Conservation (phyloP, 805 yeast genomes). For the Ogataea nitratoaversa region DNA sequence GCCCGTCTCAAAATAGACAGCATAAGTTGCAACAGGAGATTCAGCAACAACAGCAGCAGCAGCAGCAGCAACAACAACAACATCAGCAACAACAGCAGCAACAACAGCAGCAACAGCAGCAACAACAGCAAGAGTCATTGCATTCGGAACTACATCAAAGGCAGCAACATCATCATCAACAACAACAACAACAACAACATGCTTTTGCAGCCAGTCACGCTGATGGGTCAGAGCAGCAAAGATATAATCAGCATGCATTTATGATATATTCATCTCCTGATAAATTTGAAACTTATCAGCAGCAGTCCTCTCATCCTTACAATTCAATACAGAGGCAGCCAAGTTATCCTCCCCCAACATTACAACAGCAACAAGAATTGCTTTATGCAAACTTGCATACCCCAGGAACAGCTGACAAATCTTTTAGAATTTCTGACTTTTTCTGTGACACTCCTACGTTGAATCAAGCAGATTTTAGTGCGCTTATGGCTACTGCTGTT, state of each 20-base stretch:
- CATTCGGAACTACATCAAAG: constrained; percentile 3
- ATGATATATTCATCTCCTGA: constrained; percentile 17
- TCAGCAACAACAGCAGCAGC: constrained; percentile 6
- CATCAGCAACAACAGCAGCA: constrained; percentile 4
- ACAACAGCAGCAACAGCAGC: constrained; percentile 4
- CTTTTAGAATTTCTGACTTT: constrained; percentile 19
- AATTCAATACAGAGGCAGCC: background rate
- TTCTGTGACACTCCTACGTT: constrained; percentile 22
- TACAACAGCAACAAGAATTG: background rate
- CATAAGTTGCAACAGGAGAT: constrained; percentile 4
- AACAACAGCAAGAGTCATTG: background rate
- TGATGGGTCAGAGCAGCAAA: background rate
- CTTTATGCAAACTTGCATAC: constrained; percentile 10
- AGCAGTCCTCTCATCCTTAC: background rate
- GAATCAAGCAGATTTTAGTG: constrained; percentile 17
- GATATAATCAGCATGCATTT: background rate
- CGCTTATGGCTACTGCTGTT: constrained; percentile 10
- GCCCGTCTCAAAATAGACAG: constrained; percentile 10
- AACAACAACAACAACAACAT: constrained; percentile 7
- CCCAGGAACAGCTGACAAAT: constrained; percentile 19
- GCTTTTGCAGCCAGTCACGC: no score
- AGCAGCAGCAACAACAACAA: constrained; percentile 4
- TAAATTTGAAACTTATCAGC: constrained; percentile 4
- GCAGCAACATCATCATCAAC: constrained; percentile 3
- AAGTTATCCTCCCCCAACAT: background rate